Conservation (phyloP, 768 basidiomycete species). For the Psilocybe cyanescens region DNA sequence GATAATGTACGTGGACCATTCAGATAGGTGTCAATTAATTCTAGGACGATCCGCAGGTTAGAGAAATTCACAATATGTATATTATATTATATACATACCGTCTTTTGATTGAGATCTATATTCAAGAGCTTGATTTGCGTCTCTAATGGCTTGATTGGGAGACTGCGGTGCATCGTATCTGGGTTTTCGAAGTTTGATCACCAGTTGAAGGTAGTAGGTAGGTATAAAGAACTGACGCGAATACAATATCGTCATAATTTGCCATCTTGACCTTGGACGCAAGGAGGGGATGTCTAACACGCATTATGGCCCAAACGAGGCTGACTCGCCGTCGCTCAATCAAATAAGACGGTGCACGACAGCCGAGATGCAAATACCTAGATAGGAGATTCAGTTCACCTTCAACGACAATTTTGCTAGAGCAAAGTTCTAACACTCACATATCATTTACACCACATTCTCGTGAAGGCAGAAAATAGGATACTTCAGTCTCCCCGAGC, state of each 20-base stretch:
- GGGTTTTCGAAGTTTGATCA: slow-evolving; percentile 29
- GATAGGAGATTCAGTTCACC: background rate
- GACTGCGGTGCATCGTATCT: slow-evolving; percentile 24
- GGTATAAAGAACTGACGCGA: slow-evolving; percentile 51
- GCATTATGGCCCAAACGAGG: slow-evolving; percentile 73
- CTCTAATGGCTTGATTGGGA: slow-evolving; percentile 15
- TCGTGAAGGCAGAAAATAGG: slow-evolving; percentile 82
- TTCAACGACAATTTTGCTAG: background rate
- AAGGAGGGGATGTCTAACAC: slow-evolving; percentile 74
- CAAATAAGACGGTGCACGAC: slow-evolving; percentile 48
- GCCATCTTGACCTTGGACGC: slow-evolving; percentile 63
- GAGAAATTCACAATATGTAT: background rate
- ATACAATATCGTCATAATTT: slow-evolving; percentile 65
- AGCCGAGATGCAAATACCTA: slow-evolving; percentile 83
- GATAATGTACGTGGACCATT: slow-evolving; percentile 81
- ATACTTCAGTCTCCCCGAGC: slow-evolving; percentile 76
- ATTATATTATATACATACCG: slow-evolving; percentile 35
- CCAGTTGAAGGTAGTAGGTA: slow-evolving; percentile 20
- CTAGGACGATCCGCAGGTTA: slow-evolving; percentile 31
- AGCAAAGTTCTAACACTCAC: slow-evolving; percentile 40
- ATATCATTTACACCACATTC: slow-evolving; percentile 87
- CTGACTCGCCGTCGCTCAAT: slow-evolving; percentile 52
- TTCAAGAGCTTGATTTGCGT: slow-evolving; percentile 36
- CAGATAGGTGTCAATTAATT: slow-evolving; percentile 69
- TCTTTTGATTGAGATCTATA: slow-evolving; percentile 57